Conservation (phyloP, 176 grass and related monocot genomes). For the Tillandsia leiboldiana region DNA sequence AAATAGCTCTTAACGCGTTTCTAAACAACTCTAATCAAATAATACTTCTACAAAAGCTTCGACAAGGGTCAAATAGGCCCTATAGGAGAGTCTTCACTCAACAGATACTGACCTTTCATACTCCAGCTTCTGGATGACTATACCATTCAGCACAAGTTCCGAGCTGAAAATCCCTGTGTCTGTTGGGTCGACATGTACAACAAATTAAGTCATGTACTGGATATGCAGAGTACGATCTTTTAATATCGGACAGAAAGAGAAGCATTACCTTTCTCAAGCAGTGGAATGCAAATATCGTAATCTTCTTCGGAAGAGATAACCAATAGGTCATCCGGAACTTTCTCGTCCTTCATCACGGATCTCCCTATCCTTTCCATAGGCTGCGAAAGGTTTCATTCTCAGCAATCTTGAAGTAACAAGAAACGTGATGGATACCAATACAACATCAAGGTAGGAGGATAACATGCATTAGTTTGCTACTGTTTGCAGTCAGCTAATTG, state of each 20-base stretch:
- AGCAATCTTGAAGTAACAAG: too few relatives aligned
- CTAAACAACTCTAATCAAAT: too few relatives aligned
- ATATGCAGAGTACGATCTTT: neutral
- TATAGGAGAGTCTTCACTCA: too few relatives aligned
- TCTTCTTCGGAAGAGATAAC: slow-evolving; percentile 82
- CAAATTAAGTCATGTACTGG: neutral
- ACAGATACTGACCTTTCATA: slow-evolving; percentile 46
- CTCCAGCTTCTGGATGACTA: slow-evolving; percentile 76
- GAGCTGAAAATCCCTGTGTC: slow-evolving; percentile 37
- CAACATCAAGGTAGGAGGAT: too few relatives aligned
- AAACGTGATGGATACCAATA: neutral
- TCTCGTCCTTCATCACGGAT: slow-evolving; percentile 45
- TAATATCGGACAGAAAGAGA: neutral
- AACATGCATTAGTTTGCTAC: too few relatives aligned
- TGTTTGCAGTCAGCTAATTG: too few relatives aligned
- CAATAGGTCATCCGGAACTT: slow-evolving; percentile 58
- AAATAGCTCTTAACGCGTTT: too few relatives aligned
- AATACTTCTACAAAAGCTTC: too few relatives aligned
- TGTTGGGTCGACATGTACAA: slow-evolving; percentile 20
- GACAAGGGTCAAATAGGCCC: too few relatives aligned
- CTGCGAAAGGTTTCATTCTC: slow-evolving; percentile 15
- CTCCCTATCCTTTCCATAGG: slow-evolving; percentile 70
- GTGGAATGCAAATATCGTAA: slow-evolving; percentile 34
- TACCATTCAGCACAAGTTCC: slow-evolving; percentile 68
- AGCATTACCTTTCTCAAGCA: slow-evolving; percentile 64